Conservation (phyloP, 73 alveolate species). For the Paramecium caudatum region DNA sequence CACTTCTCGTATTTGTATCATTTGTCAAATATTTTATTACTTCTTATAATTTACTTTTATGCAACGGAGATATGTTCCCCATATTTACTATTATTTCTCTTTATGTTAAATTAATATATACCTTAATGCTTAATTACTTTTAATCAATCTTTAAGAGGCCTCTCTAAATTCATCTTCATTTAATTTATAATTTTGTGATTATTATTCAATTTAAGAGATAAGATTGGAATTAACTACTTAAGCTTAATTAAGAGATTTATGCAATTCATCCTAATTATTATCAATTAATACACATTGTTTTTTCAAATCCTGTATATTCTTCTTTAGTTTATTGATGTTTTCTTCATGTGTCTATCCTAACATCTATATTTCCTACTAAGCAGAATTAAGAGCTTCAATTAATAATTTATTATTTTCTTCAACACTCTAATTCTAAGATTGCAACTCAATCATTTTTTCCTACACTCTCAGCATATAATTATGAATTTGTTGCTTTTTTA, state of each 20-base stretch:
- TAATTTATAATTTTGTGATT: not conserved
- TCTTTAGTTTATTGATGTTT: conserved; percentile 17
- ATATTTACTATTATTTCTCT: conserved; percentile 64
- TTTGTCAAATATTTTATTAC: conserved; percentile 41
- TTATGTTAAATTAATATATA: not conserved
- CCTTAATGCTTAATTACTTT: conserved; percentile 47
- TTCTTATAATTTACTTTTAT: conserved; percentile 45
- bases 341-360: not conserved
- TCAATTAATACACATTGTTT: conserved; percentile 16
- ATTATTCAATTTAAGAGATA: not conserved
- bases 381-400: conserved; percentile 4
- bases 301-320: not conserved
- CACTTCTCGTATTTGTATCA: not conserved
- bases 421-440: not conserved
- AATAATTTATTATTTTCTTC: conserved; percentile 61
- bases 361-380: conserved; percentile 8
- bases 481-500: conserved; percentile 1
- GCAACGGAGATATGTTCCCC: conserved; percentile 54
- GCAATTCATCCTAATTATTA: conserved; percentile 34
- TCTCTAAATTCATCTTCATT: conserved; percentile 59
- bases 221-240: not conserved
- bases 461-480: not conserved
- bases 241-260: conserved; percentile 1
- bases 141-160: conserved; percentile 45
- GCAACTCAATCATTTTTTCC: conserved; percentile 8